These are phyloP conservation scores for Tetrahymena borealis DNA, from an alignment of 73 alveolate genomes.

Conservation along the genomic window DNA sequence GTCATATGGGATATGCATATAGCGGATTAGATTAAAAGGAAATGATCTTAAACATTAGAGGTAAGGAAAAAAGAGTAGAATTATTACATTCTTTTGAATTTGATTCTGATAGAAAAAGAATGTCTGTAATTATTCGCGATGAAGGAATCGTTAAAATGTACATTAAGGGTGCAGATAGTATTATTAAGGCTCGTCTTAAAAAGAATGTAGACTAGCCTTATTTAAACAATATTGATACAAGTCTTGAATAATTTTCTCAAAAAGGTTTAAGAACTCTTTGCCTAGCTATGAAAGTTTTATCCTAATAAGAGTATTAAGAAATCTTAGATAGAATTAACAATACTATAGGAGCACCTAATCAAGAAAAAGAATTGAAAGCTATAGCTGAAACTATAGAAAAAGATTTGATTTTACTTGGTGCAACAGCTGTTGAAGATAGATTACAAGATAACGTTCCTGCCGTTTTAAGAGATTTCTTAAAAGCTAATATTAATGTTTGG, in stretches of 20 bases:
- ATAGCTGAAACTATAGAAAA: constrained; percentile 80
- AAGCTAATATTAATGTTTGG: constrained; percentile 51
- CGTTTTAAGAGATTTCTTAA: constrained; percentile 73
- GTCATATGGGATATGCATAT: constrained; percentile 75
- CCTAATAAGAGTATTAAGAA: constrained; percentile 74
- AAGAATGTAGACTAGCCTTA: constrained; percentile 44
- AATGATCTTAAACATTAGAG: background rate
- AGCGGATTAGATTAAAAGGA: constrained; percentile 26
- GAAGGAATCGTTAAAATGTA: constrained; percentile 42
- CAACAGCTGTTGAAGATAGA: constrained; percentile 97
- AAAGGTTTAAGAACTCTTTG: constrained; percentile 83
- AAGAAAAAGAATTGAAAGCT: constrained; percentile 56
- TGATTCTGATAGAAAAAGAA: constrained; percentile 87
- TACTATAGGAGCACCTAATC: constrained; percentile 69
- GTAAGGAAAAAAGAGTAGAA: constrained; percentile 49
- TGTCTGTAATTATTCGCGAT: constrained; percentile 83
- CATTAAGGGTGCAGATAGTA: constrained; percentile 76
- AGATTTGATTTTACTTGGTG: constrained; percentile 82
- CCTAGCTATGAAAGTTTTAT: constrained; percentile 81
- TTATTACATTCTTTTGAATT: constrained; percentile 80
- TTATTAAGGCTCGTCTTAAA: constrained; percentile 40
- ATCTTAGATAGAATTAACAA: constrained; percentile 46
- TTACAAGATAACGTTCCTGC: constrained; percentile 94
- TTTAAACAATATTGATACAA: constrained; percentile 36
- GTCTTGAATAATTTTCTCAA: constrained; percentile 55